These are phyloP conservation scores for Aspergillus cejpii DNA, from an alignment of 2,329 filamentous ascomycete species.

Conservation along the genomic window DNA sequence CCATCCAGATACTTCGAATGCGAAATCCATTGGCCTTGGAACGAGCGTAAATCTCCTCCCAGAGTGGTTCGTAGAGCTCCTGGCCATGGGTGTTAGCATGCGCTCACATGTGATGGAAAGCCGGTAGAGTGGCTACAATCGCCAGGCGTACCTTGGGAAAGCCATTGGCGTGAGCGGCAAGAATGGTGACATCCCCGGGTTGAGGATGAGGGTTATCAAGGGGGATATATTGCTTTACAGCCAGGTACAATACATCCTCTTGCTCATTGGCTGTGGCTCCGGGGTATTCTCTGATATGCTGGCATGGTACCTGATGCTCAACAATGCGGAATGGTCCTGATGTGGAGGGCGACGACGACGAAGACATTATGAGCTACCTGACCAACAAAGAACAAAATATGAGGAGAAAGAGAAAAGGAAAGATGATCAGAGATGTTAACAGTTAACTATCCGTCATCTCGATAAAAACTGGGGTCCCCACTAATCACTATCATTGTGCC, in stretches of 20 bases:
- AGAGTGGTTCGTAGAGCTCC: constrained; percentile 89
- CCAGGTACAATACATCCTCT: constrained; percentile 65
- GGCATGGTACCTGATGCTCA: constrained; percentile 65
- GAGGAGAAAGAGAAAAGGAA: neutral
- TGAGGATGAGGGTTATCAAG: constrained; percentile 60
- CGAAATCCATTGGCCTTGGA: constrained; percentile 55
- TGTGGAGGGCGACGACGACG: constrained; percentile 35
- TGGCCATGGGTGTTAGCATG: constrained; percentile 29
- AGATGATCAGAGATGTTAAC: neutral
- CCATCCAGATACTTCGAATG: constrained; percentile 81
- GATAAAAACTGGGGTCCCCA: neutral
- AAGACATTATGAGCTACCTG: constrained; percentile 19
- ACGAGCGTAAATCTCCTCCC: constrained; percentile 67
- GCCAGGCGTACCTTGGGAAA: constrained; percentile 66
- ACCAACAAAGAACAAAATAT: neutral
- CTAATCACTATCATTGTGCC: constrained; percentile 15
- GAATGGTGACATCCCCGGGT: constrained; percentile 73
- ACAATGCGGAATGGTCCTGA: constrained; percentile 52
- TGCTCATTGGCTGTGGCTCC: constrained; percentile 64
- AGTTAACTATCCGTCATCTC: neutral
- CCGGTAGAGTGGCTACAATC: neutral
- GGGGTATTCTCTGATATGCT: constrained; percentile 77
- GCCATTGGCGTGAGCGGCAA: constrained; percentile 83
- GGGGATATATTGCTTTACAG: constrained; percentile 84
- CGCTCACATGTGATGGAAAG: neutral